Percentiles rank a stretch among this genome's conserved stretches.
phyloP scores from a whole-genome alignment of 2,329 filamentous ascomycete genomes.

The Penicillium freii region DNA sequence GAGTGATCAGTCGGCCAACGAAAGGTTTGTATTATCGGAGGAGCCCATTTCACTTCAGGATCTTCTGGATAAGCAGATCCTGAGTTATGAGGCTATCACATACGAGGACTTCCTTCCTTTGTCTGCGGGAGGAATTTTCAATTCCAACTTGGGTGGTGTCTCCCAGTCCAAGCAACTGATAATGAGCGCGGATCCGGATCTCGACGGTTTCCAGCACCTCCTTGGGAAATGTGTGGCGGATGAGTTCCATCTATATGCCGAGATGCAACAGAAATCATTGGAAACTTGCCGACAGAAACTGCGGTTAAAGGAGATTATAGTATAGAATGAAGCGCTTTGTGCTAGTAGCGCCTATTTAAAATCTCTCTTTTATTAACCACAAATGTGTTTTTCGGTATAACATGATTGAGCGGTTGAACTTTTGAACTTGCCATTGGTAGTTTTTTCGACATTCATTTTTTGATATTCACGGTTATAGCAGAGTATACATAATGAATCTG shows the following conservation, averaged over 20 bases:
- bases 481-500: too few species aligned
- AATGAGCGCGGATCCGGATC: conserved; percentile 26
- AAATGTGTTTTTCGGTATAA: too few species aligned
- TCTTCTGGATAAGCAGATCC: conserved; percentile 33
- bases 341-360: not conserved
- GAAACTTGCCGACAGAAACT: conserved; percentile 23
- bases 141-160: conserved; percentile 41
- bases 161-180: conserved; percentile 25
- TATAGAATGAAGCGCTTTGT: not conserved
- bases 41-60: conserved; percentile 21
- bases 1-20: conserved; percentile 1
- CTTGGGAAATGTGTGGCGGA: conserved; percentile 23
- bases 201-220: conserved; percentile 28
- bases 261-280: conserved; percentile 27
- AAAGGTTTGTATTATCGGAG: not conserved
- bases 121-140: conserved; percentile 54
- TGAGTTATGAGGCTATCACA: conserved; percentile 47
- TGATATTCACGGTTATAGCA: too few species aligned
- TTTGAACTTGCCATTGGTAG: too few species aligned
- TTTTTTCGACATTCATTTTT: too few species aligned
- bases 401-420: too few species aligned
- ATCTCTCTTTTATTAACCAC: not conserved
- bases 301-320: conserved; percentile 5
- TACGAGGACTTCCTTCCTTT: conserved; percentile 58
- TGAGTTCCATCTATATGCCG: conserved; percentile 29